Evolutionary conservation across 306 rosid species (phyloP).

Genomic region (Corylus avellana): DNA sequence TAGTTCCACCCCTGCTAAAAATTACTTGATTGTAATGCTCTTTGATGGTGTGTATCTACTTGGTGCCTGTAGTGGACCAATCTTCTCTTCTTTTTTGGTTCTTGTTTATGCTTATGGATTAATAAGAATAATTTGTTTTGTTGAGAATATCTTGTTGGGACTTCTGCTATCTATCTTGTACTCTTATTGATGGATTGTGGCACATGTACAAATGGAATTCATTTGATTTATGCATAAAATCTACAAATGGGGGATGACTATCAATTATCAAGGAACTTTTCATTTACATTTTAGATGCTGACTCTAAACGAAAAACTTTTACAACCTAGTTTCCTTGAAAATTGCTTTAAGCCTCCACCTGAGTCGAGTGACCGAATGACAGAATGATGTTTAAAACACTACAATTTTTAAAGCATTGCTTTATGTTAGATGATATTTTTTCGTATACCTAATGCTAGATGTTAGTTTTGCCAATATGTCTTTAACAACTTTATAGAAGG

Average conservation of each 20-base stretch:
- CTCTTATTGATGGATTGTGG: background rate
- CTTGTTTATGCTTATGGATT: background rate
- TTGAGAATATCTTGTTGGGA: background rate
- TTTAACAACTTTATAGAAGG: background rate
- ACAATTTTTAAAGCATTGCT: background rate
- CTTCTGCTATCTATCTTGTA: background rate
- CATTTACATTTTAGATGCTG: background rate
- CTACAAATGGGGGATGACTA: background rate
- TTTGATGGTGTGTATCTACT: too few relatives aligned
- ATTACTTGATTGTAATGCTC: background rate
- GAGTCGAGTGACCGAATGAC: background rate
- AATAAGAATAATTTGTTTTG: background rate
- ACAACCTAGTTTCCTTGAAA: background rate
- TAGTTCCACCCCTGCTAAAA: background rate
- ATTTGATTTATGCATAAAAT: background rate
- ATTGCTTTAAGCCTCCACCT: background rate
- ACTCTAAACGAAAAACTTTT: background rate
- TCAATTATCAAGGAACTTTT: background rate
- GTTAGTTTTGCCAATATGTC: background rate
- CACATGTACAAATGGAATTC: background rate
- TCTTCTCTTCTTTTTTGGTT: background rate
- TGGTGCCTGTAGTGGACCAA: background rate
- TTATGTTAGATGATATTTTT: background rate
- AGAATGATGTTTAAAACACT: background rate
- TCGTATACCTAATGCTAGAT: background rate